phyloP scores from a whole-genome alignment of 2,329 filamentous ascomycete species.

The Calycina herbarum region DNA sequence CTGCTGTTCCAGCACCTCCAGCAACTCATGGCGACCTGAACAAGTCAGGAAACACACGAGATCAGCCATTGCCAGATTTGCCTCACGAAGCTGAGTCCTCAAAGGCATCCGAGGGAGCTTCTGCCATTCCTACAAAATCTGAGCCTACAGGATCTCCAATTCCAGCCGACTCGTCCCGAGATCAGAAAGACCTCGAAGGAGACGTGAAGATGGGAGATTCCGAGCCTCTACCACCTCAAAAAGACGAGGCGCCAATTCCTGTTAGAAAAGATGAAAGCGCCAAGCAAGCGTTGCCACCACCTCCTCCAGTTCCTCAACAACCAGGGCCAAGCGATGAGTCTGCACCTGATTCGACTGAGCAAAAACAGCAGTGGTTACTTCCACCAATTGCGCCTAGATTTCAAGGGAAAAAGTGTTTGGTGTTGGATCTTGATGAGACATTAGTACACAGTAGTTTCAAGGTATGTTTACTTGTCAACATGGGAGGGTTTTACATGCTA shows the following conservation, averaged over 20 bases:
- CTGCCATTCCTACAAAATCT: slow-evolving; percentile 24
- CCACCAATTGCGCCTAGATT: slow-evolving; percentile 79
- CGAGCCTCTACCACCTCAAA: slow-evolving; percentile 26
- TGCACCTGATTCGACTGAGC: slow-evolving; percentile 31
- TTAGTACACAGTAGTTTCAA: slow-evolving; percentile 99
- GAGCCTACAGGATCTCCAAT: slow-evolving; percentile 22
- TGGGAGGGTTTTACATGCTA: not conserved
- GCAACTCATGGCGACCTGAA: slow-evolving; percentile 29
- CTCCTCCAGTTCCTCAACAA: slow-evolving; percentile 31
- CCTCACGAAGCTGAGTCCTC: slow-evolving; percentile 30
- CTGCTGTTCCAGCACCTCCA: slow-evolving; percentile 13
- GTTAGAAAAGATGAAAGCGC: slow-evolving; percentile 27
- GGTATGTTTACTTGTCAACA: slow-evolving; percentile 51
- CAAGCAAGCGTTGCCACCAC: slow-evolving; percentile 28
- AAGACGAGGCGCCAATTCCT: slow-evolving; percentile 28
- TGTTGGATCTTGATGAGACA: slow-evolving; percentile 94
- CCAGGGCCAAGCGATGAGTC: slow-evolving; percentile 25
- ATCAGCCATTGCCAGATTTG: slow-evolving; percentile 36
- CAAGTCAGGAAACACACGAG: slow-evolving; percentile 24
- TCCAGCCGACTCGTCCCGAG: slow-evolving; percentile 14
- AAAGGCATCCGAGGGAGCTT: slow-evolving; percentile 10
- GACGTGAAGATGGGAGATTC: slow-evolving; percentile 31
- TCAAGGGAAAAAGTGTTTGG: slow-evolving; percentile 87
- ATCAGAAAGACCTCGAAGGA: slow-evolving; percentile 29
- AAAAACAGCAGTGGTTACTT: slow-evolving; percentile 54